These are phyloP conservation scores for Melianthus villosus DNA, from an alignment of 441 rosid genomes.

Conservation along the genomic window DNA sequence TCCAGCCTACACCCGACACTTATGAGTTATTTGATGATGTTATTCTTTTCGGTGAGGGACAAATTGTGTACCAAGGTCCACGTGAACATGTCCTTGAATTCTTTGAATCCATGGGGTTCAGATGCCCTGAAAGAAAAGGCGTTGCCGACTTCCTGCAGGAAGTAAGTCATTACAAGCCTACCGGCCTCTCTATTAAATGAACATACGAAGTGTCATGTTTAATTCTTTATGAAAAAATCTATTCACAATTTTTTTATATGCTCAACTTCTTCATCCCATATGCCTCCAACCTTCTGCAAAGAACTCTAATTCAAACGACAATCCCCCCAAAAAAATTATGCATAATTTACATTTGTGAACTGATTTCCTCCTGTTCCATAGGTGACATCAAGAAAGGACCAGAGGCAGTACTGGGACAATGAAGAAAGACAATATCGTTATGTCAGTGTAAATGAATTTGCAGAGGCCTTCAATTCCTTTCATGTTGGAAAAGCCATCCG, in stretches of 20 bases:
- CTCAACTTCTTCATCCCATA: no score
- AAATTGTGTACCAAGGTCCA: conserved; percentile 69
- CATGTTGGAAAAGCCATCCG: conserved; percentile 33
- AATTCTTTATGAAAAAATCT: no score
- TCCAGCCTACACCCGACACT: conserved; percentile 92
- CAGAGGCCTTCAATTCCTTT: conserved; percentile 55
- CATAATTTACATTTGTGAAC: not conserved
- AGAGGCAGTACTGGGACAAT: conserved; percentile 54
- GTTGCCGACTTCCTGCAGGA: conserved; percentile 81
- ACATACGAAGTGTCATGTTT: no score
- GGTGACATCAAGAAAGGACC: conserved; percentile 95
- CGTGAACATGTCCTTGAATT: conserved; percentile 53
- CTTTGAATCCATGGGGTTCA: conserved; percentile 69
- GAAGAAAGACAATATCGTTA: conserved; percentile 47
- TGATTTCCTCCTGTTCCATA: conserved; percentile 14
- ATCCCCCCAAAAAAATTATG: no score
- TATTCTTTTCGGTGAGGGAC: conserved; percentile 60
- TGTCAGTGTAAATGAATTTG: conserved; percentile 42
- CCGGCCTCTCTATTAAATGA: not conserved
- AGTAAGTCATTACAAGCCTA: conserved; percentile 15
- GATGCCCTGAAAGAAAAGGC: conserved; percentile 75
- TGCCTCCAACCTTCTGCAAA: no score
- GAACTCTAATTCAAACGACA: no score
- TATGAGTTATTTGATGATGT: conserved; percentile 75
- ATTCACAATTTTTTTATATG: not conserved